phyloP scores from a whole-genome alignment of 441 rosid genomes.

The Macaranga tanarius region DNA sequence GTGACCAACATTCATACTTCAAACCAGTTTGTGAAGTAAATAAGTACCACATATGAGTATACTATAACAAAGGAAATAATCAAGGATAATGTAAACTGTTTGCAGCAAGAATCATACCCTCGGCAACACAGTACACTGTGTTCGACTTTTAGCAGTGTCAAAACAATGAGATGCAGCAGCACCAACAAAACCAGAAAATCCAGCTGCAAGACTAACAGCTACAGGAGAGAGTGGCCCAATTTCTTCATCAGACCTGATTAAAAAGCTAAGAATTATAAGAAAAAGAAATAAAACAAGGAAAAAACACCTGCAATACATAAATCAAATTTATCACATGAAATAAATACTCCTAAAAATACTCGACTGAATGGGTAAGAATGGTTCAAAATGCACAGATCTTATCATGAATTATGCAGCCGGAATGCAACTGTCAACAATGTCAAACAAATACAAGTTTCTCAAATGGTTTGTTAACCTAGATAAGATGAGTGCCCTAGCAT shows the following conservation, averaged over 20 bases:
- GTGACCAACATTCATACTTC: not conserved
- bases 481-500: not conserved
- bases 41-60: not conserved
- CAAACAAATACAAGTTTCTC: not conserved
- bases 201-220: slow-evolving; percentile 74
- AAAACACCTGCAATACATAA: slow-evolving; percentile 2
- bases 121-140: slow-evolving; percentile 79
- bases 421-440: not conserved
- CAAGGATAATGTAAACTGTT: too few species aligned
- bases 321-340: not conserved
- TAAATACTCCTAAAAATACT: not conserved
- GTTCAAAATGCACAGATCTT: not conserved
- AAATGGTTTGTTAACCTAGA: not conserved
- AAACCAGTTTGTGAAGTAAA: not conserved
- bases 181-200: slow-evolving; percentile 81
- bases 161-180: slow-evolving; percentile 95
- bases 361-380: not conserved
- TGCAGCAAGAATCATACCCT: slow-evolving; percentile 41
- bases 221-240: slow-evolving; percentile 72
- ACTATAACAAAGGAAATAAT: not conserved
- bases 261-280: not conserved
- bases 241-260: slow-evolving; percentile 64
- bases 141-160: slow-evolving; percentile 81
- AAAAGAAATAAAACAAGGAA: not conserved
- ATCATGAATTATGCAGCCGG: not conserved